phyloP scores from a whole-genome alignment of 208 protist species.

The Wallacemonas rigidus region DNA sequence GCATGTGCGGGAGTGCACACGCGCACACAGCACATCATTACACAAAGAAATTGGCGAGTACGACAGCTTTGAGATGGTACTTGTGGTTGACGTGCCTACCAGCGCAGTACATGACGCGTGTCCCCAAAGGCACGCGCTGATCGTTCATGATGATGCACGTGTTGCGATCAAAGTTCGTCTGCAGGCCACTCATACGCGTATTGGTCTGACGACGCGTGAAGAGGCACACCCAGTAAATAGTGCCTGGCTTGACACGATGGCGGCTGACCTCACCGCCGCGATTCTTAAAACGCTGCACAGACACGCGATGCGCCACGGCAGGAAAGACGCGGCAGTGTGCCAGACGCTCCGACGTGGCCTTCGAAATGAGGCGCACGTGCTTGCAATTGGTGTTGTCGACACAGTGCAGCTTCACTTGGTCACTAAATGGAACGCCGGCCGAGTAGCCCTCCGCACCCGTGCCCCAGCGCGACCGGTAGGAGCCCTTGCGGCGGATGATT shows the following conservation, averaged over 20 bases:
- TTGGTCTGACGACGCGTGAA: conserved; percentile 87
- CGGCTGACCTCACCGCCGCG: conserved; percentile 68
- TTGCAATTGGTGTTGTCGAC: conserved; percentile 94
- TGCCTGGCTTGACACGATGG: conserved; percentile 84
- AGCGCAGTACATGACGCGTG: conserved; percentile 91
- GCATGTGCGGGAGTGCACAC: not conserved
- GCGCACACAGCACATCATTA: conserved; percentile 20
- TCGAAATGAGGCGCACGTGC: conserved; percentile 89
- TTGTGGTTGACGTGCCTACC: conserved; percentile 93
- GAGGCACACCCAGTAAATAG: conserved; percentile 90
- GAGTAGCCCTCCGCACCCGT: conserved; percentile 84
- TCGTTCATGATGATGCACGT: conserved; percentile 93
- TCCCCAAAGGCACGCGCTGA: conserved; percentile 86
- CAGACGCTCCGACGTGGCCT: conserved; percentile 86
- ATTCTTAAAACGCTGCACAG: conserved; percentile 87
- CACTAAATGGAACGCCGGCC: conserved; percentile 79
- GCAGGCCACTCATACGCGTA: conserved; percentile 86
- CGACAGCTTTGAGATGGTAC: conserved; percentile 90
- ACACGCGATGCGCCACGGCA: conserved; percentile 87
- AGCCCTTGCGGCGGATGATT: conserved; percentile 84
- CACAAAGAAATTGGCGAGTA: conserved; percentile 92
- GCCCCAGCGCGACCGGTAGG: conserved; percentile 86
- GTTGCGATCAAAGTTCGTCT: conserved; percentile 92
- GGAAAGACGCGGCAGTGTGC: conserved; percentile 89
- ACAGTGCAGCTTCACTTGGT: conserved; percentile 92